Evolutionary conservation across 345 rosid genomes (phyloP), one percentile per base, ranked within the genome.

Genomic region (Bretschneidera sinensis): DNA sequence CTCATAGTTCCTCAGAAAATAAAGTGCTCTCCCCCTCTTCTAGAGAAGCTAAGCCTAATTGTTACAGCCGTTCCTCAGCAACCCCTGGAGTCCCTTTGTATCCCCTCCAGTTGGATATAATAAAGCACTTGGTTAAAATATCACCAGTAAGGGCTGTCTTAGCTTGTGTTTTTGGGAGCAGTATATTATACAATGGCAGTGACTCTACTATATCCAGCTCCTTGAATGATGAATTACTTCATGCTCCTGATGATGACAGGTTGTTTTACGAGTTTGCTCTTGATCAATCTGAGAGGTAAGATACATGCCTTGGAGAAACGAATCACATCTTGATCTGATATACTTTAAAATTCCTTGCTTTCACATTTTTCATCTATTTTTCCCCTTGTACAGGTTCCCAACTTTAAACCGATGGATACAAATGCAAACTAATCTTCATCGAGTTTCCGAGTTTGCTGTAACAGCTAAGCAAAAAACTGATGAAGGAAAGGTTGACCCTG

Each of bases 321-420:
- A 51, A 34, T 21, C 16, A 55, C 21, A 47, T 7, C 18, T 56
- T 33, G 62, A 24, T 18, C 65, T 62, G 49, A 43, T 74, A 35
- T 19, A 58, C 24, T 60, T 55, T 35, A 51, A 51, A 58, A 53
- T 61, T 39, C 31, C 25, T 39, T 55, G 43, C 22, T 65, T 75
- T 61, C 59, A 57, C 68, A 24, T 45, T 43, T 72, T 61, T 63
- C 39, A 50, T 50, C 22, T 52, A 2, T 28, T 24, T 56, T 72
- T 47, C 56, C n/a, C n/a, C 51, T 55, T 52, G 54, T 39, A 62
- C 81, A 92, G 98, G 82, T 92, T 79, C 73, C 92, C 98, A 45
- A 89, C 97, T 66, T 75, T 92, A 70, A 89, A 92, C 64, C 85
- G 98, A 66, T 92, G 98, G 98, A 87, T 92, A 75, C 98, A 92